These are phyloP conservation scores for Trichomonas tenax DNA, from an alignment of 208 protist species.

Conservation along the genomic window DNA sequence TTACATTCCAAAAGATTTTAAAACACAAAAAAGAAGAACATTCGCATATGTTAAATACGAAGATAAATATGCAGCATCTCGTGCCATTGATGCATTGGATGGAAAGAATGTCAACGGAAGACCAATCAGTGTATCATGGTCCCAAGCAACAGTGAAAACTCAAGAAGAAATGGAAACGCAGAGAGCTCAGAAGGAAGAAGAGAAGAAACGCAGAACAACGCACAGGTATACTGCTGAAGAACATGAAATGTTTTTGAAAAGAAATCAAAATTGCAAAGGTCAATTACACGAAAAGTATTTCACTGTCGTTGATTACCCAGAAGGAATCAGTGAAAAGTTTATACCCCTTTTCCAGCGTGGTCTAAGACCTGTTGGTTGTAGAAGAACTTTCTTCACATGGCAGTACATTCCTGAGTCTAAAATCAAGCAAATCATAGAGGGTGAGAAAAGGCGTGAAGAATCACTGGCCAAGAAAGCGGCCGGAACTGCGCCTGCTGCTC, in stretches of 20 bases:
- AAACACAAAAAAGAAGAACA: not conserved
- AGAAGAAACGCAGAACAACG: not conserved
- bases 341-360: not conserved
- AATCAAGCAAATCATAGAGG: not conserved
- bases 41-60: not conserved
- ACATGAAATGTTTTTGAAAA: too few species aligned
- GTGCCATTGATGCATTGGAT: not conserved
- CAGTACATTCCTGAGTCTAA: not conserved
- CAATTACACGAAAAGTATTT: not conserved
- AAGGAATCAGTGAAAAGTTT: not conserved
- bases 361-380: not conserved
- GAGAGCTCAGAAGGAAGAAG: not conserved
- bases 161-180: not conserved
- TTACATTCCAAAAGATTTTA: not conserved
- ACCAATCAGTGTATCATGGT: not conserved
- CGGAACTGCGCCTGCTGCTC: too few species aligned
- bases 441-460: not conserved
- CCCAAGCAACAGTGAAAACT: not conserved
- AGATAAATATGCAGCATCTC: not conserved
- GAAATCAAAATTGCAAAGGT: not conserved
- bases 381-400: not conserved
- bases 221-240: not conserved
- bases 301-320: not conserved
- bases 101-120: not conserved
- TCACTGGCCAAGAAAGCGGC: too few species aligned